Percentiles rank a stretch among this genome's conserved stretches.
These are phyloP conservation scores for Taiozyma onychis DNA, from an alignment of 1,139 yeast species.

Conservation along the genomic window DNA sequence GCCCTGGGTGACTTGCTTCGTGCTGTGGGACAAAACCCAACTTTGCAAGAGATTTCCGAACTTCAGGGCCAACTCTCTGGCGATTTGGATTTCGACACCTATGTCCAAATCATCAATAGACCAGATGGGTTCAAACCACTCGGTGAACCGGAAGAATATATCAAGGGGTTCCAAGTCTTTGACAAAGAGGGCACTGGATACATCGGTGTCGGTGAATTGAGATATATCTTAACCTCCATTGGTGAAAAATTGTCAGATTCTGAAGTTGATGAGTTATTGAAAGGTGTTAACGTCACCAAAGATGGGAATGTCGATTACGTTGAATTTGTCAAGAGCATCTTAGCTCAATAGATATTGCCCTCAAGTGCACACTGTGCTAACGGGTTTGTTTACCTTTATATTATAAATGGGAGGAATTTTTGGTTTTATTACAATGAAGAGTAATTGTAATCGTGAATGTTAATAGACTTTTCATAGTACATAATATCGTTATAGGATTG, in stretches of 20 bases:
- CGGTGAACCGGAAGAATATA: constrained; percentile 94
- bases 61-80: constrained; percentile 45
- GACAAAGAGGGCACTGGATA: constrained; percentile 95
- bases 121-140: constrained; percentile 87
- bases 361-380: too few species aligned
- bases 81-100: constrained; percentile 65
- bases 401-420: not conserved
- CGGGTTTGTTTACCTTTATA: not conserved
- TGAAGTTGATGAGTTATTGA: constrained; percentile 93
- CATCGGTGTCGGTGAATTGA: constrained; percentile 94
- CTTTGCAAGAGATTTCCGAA: constrained; percentile 80
- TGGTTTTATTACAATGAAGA: not conserved
- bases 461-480: not conserved
- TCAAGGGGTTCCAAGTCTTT: constrained; percentile 95
- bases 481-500: constrained; percentile 39
- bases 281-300: constrained; percentile 89
- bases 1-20: constrained; percentile 90
- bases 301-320: constrained; percentile 96
- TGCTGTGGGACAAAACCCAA: constrained; percentile 98
- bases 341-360: constrained; percentile 55
- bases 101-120: constrained; percentile 72
- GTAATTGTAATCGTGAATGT: not conserved
- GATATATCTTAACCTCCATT: constrained; percentile 87
- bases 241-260: constrained; percentile 88
- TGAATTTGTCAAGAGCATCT: constrained; percentile 87